Evolutionary conservation across 1,139 yeast genomes (phyloP).

Genomic region (Blastobotrys serpentis): DNA sequence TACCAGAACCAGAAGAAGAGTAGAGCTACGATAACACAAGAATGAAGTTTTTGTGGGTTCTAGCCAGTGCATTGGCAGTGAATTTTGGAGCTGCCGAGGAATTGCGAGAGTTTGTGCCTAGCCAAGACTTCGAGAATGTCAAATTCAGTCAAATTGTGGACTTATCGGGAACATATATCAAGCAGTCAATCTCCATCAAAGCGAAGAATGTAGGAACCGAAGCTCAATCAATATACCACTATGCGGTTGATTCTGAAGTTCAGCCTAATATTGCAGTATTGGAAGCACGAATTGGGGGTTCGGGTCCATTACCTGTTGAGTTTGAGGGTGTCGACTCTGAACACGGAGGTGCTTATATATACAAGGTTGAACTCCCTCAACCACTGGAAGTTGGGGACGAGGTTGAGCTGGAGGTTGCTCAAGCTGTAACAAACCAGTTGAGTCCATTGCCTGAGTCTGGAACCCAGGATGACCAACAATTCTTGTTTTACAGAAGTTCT

Average conservation of each 20-base stretch:
- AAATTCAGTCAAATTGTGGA: conserved; percentile 48
- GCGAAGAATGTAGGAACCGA: conserved; percentile 57
- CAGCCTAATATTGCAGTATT: conserved; percentile 49
- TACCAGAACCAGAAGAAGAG: not conserved
- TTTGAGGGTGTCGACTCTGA: conserved; percentile 21
- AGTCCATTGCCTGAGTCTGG: conserved; percentile 65
- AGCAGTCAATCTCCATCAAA: conserved; percentile 57
- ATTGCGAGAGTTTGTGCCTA: conserved; percentile 8
- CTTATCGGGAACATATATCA: conserved; percentile 62
- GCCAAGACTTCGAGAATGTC: conserved; percentile 32
- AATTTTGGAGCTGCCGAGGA: conserved; percentile 5
- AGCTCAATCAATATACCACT: conserved; percentile 57
- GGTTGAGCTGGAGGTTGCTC: conserved; percentile 51
- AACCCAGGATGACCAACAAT: conserved; percentile 61
- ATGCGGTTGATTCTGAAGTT: conserved; percentile 49
- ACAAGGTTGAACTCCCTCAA: conserved; percentile 54
- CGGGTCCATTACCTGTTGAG: conserved; percentile 20
- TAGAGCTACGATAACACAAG: too few species aligned
- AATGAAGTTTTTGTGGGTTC: conserved; percentile 4
- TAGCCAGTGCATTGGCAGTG: conserved; percentile 6
- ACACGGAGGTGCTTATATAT: conserved; percentile 36
- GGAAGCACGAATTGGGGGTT: conserved; percentile 34
- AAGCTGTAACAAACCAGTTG: conserved; percentile 51
- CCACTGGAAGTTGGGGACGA: conserved; percentile 65
- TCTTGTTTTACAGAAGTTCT: conserved; percentile 53